Percentiles rank a stretch among this genome's conserved stretches.
Evolutionary conservation across 1,284 basidiomycete species (phyloP).

Genomic region (Apiotrichum akiyoshidainum): DNA sequence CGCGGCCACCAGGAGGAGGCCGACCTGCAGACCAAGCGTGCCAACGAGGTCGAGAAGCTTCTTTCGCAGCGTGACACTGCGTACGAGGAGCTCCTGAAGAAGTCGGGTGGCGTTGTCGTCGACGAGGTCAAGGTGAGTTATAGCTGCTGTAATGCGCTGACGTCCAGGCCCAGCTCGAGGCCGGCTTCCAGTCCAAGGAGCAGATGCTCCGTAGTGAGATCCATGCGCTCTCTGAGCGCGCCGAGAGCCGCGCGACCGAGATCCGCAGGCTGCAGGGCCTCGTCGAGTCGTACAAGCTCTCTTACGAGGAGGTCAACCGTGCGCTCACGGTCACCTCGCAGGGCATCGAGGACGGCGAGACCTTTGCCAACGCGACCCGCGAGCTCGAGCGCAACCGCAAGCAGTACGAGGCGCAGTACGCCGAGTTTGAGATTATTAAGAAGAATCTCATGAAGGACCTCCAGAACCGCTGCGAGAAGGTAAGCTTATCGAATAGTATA

Average conservation of each 20-base stretch:
- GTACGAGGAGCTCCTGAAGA: conserved; percentile 86
- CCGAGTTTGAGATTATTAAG: conserved; percentile 98
- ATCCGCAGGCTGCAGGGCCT: conserved; percentile 77
- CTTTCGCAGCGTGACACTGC: conserved; percentile 80
- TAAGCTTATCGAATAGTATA: conserved; percentile 33
- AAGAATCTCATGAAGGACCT: conserved; percentile 98
- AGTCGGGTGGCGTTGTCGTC: conserved; percentile 55
- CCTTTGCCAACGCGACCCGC: conserved; percentile 90
- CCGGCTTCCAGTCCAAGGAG: conserved; percentile 86
- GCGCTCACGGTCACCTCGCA: conserved; percentile 95
- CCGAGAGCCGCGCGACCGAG: conserved; percentile 83
- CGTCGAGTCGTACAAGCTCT: conserved; percentile 89
- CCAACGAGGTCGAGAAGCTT: conserved; percentile 82
- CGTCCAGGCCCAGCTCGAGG: conserved; percentile 79
- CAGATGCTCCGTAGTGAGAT: conserved; percentile 85
- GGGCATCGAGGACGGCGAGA: conserved; percentile 93
- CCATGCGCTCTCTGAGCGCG: conserved; percentile 82
- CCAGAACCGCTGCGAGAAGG: conserved; percentile 99
- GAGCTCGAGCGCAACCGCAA: conserved; percentile 96
- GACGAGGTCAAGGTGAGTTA: conserved; percentile 77
- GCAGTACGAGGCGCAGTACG: conserved; percentile 92
- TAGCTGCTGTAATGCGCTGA: conserved; percentile 11
- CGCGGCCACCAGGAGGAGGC: conserved; percentile 88
- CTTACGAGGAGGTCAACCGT: conserved; percentile 97
- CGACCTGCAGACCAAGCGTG: conserved; percentile 75